Evolutionary conservation across 805 yeast genomes (phyloP), one percentile per base, ranked within the genome.

Genomic region (Myxozyma lipomycoides): DNA sequence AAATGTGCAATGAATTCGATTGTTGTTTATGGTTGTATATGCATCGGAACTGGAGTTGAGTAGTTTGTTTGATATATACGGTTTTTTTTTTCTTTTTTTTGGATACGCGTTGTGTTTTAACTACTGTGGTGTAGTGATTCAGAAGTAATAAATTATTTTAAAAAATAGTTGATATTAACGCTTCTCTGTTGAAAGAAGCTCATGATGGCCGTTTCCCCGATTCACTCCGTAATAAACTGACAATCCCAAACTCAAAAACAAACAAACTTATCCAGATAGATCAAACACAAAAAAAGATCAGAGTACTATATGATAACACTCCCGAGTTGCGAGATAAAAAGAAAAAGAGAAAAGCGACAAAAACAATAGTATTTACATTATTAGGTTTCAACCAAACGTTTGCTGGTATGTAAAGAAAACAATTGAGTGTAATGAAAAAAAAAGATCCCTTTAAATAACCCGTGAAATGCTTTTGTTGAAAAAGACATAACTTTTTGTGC

Each of bases 381-480:
- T 12, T 28, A 15, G 34, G 15, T n/a, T 17, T 12, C 18, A n/a
- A 9, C 38, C 38, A 17, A 35, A 17, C 38, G 15, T 35, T 28
- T 28, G 15, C 10, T 10, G 15, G 34, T 10, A 28, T 28, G 15
- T 28, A n/a, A 15, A 18, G 15, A 43, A 17, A 32, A 41, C 23
- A 30, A 15, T 18, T 19, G 26, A 43, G n/a, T 21, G 37, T 24
- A 34, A 37, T 21, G 21, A 32, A 28, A 24, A 21, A 19, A 18
- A 24, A 42, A 42, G 19, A 45, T 21, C 34, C 28, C 24, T 25
- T 30, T 34, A 38, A 36, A 37, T 44, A 40, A 44, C 49, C 55
- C 18, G 45, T 36, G 48, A 44, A 47, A 52, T 52, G 58, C 58
- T 53, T 53, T 53, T 53, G 58, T 53, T 53, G 58, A 53, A 53